Conservation (phyloP, 345 rosid genomes). For the Moricandia moricandioides region DNA sequence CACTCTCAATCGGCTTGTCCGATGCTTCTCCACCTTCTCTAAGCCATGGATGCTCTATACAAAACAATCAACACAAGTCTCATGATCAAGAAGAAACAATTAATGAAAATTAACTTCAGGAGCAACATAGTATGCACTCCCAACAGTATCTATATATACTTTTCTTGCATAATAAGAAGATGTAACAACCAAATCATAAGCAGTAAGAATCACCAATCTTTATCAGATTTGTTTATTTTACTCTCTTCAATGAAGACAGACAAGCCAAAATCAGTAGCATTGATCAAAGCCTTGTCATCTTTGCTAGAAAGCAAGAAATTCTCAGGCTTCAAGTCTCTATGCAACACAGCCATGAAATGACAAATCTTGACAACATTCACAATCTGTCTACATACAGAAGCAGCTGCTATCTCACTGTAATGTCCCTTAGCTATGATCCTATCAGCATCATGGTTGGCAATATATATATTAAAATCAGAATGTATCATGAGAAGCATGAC, state of each 20-base stretch:
- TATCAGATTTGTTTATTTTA: slow-evolving; percentile 3
- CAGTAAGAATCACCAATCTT: background rate
- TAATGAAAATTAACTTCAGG: slow-evolving; percentile 13
- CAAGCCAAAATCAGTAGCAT: slow-evolving; percentile 87
- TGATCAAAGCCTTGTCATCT: slow-evolving; percentile 58
- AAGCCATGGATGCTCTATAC: slow-evolving; percentile 68
- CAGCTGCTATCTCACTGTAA: slow-evolving; percentile 80
- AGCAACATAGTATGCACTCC: slow-evolving; percentile 63
- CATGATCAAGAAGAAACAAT: background rate
- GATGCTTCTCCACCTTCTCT: slow-evolving; percentile 76
- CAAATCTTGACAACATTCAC: slow-evolving; percentile 81
- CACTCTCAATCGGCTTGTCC: slow-evolving; percentile 86
- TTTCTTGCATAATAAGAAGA: slow-evolving; percentile 44
- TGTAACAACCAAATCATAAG: slow-evolving; percentile 26
- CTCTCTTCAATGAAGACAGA: slow-evolving; percentile 58
- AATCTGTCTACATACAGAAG: slow-evolving; percentile 58
- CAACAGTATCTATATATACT: slow-evolving; percentile 62
- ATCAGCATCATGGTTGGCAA: slow-evolving; percentile 29
- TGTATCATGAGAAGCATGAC: too few species aligned
- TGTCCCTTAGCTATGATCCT: slow-evolving; percentile 71
- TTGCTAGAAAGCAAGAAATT: slow-evolving; percentile 75
- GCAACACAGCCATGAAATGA: slow-evolving; percentile 90
- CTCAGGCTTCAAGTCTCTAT: slow-evolving; percentile 91
- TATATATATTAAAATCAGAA: too few species aligned
- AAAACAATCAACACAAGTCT: slow-evolving; percentile 7